A percentile compares a stretch with the other conserved stretches of the same genome.
Conservation (phyloP, 495 filamentous ascomycete genomes). For the Daldinia decipiens region DNA sequence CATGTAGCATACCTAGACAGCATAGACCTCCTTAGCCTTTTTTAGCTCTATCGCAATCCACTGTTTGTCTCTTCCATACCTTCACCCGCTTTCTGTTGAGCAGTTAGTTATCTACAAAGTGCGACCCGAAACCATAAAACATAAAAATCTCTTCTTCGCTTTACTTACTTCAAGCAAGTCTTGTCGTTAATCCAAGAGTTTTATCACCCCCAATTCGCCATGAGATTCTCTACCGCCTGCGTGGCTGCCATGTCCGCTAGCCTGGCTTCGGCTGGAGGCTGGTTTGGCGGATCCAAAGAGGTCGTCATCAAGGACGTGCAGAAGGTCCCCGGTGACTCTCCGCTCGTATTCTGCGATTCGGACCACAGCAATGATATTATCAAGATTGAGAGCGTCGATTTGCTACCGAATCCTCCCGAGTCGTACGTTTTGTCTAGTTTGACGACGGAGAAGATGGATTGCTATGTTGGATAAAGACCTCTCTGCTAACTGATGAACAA, state of each 20-base stretch:
- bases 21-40: constrained; percentile 4
- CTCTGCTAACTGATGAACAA: constrained; percentile 25
- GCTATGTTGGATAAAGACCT: constrained; percentile 11
- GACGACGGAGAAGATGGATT: neutral
- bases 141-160: constrained; percentile 7
- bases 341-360: constrained; percentile 75
- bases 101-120: constrained; percentile 13
- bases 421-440: constrained; percentile 68
- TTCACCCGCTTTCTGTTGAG: constrained; percentile 36
- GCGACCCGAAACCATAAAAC: constrained; percentile 9
- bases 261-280: constrained; percentile 52
- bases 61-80: constrained; percentile 26
- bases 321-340: constrained; percentile 77
- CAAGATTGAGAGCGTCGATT: constrained; percentile 78
- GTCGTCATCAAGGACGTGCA: constrained; percentile 51
- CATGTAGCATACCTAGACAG: no score
- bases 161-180: neutral
- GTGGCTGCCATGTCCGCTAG: constrained; percentile 53
- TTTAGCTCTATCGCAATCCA: constrained; percentile 30
- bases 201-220: constrained; percentile 38
- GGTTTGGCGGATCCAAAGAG: constrained; percentile 50
- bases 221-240: constrained; percentile 56
- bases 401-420: constrained; percentile 85
- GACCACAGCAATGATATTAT: constrained; percentile 71
- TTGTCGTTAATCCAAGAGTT: neutral